A percentile compares a stretch with the other conserved stretches of the same genome.
These are phyloP conservation scores for Acorus calamus DNA, from an alignment of 106 monocot species.

Conservation along the genomic window DNA sequence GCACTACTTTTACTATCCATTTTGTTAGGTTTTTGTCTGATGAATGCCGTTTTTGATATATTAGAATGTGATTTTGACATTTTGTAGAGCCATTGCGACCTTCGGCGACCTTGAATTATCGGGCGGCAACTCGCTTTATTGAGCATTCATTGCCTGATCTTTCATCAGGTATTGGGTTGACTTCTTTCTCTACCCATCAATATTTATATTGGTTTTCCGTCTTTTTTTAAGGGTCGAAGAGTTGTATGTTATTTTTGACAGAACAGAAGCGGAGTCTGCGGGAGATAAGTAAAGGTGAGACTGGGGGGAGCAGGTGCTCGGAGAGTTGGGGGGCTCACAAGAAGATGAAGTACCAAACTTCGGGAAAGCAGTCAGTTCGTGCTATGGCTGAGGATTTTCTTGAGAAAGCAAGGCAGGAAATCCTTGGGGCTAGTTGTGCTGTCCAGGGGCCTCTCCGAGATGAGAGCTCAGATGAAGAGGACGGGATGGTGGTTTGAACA, in stretches of 20 bases:
- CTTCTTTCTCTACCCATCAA: neutral
- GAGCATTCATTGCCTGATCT: slow-evolving; percentile 75
- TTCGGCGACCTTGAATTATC: slow-evolving; percentile 52
- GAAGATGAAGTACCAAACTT: slow-evolving; percentile 46
- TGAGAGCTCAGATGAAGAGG: slow-evolving; percentile 29
- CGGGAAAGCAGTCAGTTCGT: slow-evolving; percentile 39
- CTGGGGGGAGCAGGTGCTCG: slow-evolving; percentile 1
- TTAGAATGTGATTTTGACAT: neutral
- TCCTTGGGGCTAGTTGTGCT: slow-evolving; percentile 35
- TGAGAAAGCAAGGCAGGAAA: slow-evolving; percentile 77
- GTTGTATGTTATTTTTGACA: slow-evolving; percentile 15
- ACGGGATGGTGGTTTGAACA: neutral
- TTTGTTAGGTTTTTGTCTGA: slow-evolving; percentile 19
- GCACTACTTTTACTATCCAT: too few species aligned
- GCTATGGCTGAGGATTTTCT: slow-evolving; percentile 78
- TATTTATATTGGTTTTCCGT: neutral
- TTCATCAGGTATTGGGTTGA: slow-evolving; percentile 39
- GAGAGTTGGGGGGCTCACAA: slow-evolving; percentile 29
- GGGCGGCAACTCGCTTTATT: slow-evolving; percentile 80
- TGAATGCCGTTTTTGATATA: neutral
- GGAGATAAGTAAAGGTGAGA: slow-evolving; percentile 45
- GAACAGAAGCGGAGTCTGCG: slow-evolving; percentile 61
- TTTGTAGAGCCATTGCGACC: slow-evolving; percentile 65
- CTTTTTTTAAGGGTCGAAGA: neutral
- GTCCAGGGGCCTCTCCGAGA: slow-evolving; percentile 60